Evolutionary conservation across 768 basidiomycete genomes (phyloP), one percentile per base, ranked within the genome.

Genomic region (Psilocybe cubensis): DNA sequence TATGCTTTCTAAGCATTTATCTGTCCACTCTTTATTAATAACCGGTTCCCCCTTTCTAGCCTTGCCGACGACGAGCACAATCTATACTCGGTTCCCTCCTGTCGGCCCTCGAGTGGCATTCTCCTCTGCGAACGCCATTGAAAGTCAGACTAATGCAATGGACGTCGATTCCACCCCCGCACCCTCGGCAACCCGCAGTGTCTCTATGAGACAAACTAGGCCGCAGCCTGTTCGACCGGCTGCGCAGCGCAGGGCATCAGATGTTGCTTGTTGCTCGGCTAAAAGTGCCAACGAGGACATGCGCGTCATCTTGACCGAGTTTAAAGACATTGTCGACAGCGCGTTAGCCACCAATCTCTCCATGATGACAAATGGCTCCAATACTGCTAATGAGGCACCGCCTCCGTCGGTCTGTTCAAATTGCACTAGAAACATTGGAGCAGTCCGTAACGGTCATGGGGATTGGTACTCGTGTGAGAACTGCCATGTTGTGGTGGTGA

Each of bases 211-310:
- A 18, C 25, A 41, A 41, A 25, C n/a, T 23, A 21, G 27, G 35
- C 46, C 55, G 58, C 60, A 66, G 54, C 42, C 18, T 23, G 35
- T 41, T 14, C 33, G 38, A 17, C 47, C 53, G 25, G 56, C 47
- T 61, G 54, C 68, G 64, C 64, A 61, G 57, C 59, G 46, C 25
- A 54, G 24, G n/a, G 49, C 63, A 17, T 52, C 48, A 28, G 28
- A 47, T 11, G 56, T 42, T 17, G 41, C 66, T 24, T 83, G 82
- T 65, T 85, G 83, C 67, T 68, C 79, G 3, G 62, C 76, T 1
- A 72, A 80, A 52, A 77, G 75, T n/a, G n/a, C n/a, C 47, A 87
- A 79, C 68, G 68, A 66, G 35, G 85, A 88, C 52, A 69, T 89
- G 6, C 72, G 76, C 53, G 48, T 59, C 1, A 67, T 87, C 28